These are phyloP conservation scores for Nectriaceae sp. DNA, from an alignment of 2,329 filamentous ascomycete species.

Conservation along the genomic window DNA sequence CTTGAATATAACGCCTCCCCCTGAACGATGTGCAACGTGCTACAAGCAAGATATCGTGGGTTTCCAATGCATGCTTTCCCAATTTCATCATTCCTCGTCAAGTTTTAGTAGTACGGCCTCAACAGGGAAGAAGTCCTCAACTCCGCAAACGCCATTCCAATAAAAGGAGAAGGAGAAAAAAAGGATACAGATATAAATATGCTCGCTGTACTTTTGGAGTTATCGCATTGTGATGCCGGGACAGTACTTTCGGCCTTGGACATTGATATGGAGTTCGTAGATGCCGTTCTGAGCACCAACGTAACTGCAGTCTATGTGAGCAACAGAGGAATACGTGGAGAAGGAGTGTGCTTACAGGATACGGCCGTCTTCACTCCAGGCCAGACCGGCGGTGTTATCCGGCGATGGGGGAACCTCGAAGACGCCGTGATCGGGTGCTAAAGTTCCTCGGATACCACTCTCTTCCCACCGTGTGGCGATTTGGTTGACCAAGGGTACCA, in stretches of 20 bases:
- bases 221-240: slow-evolving; percentile 57
- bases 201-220: too few relatives aligned
- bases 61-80: too few relatives aligned
- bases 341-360: slow-evolving; percentile 50
- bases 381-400: slow-evolving; percentile 62
- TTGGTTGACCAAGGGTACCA: slow-evolving; percentile 41
- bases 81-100: too few relatives aligned
- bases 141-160: too few relatives aligned
- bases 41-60: too few relatives aligned
- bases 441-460: slow-evolving; percentile 34
- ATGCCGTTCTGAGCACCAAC: slow-evolving; percentile 72
- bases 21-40: too few relatives aligned
- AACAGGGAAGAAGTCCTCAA: too few relatives aligned
- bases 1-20: too few relatives aligned
- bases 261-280: slow-evolving; percentile 71
- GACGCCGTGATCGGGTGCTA: slow-evolving; percentile 39
- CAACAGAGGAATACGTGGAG: not conserved
- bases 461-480: slow-evolving; percentile 41
- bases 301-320: slow-evolving; percentile 47
- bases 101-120: too few relatives aligned
- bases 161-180: too few relatives aligned
- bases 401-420: slow-evolving; percentile 48
- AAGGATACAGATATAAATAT: too few relatives aligned
- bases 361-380: slow-evolving; percentile 63
- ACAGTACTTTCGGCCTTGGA: slow-evolving; percentile 60